These are phyloP conservation scores for Ogataea philodendri DNA, from an alignment of 805 yeast genomes.

Conservation along the genomic window DNA sequence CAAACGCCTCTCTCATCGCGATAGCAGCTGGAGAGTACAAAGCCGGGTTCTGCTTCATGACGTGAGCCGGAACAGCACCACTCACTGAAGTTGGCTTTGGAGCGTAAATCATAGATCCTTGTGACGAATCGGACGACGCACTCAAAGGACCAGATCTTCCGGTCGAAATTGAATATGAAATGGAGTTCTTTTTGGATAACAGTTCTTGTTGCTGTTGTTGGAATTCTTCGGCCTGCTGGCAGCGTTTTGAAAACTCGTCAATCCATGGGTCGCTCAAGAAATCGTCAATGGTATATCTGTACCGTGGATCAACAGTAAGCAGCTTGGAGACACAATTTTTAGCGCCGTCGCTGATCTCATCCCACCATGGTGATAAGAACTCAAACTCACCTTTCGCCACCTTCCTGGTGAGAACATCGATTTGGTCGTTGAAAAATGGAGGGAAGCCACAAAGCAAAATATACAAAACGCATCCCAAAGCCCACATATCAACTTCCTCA, in stretches of 20 bases:
- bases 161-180: slow-evolving; percentile 3
- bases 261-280: slow-evolving; percentile 80
- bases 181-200: slow-evolving; percentile 11
- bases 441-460: slow-evolving; percentile 96
- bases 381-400: slow-evolving; percentile 79
- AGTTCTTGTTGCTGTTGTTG: slow-evolving; percentile 21
- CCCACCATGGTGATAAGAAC: slow-evolving; percentile 87
- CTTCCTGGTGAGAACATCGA: slow-evolving; percentile 69
- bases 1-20: slow-evolving; percentile 59
- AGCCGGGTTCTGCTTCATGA: slow-evolving; percentile 23
- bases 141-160: background rate
- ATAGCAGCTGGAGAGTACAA: slow-evolving; percentile 57
- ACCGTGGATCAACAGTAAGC: slow-evolving; percentile 67
- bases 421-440: slow-evolving; percentile 87
- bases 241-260: slow-evolving; percentile 30
- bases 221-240: slow-evolving; percentile 32
- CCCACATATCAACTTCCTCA: slow-evolving; percentile 98
- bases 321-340: slow-evolving; percentile 65
- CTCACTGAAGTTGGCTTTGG: slow-evolving; percentile 8
- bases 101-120: slow-evolving; percentile 3
- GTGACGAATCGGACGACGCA: slow-evolving; percentile 2
- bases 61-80: slow-evolving; percentile 22
- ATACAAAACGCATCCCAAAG: slow-evolving; percentile 92
- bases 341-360: slow-evolving; percentile 68
- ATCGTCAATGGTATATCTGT: slow-evolving; percentile 69